Base-by-base conservation (phyloP, 352 stramenopile species). In the Globisporangium paroecandrum region DNA sequence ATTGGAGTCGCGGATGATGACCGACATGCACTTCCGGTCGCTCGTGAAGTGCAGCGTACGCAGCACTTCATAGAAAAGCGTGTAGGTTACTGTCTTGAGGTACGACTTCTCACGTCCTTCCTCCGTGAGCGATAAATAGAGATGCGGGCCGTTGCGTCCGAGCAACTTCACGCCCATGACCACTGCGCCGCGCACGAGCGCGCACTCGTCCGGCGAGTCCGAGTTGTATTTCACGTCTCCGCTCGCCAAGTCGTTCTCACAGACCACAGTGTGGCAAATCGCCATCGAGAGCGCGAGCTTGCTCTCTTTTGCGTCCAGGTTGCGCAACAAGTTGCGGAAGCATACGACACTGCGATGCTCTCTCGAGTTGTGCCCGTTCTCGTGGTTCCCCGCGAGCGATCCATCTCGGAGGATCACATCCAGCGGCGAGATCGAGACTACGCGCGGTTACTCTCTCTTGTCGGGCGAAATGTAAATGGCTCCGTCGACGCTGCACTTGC, bases 191-290 rank as follows among this genome's bases (percentile, higher is more conserved):
- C 86, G 72, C 0, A 98, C 94, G 0, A 98, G 77, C 7, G 95
- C 95, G 41, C 89, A 89, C 68, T 98, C 95, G 66, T 98, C 95
- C 0, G 95, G 95, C 7, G 90, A 98, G 63, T 97, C 90, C 3
- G 94, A 94, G 65, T 96, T 96, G 72, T 98, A 97, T 15, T 70
- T 69, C 15, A 95, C 69, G 8, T 77, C 75, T 41, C 74, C 75
- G 10, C 67, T 77, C 5, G 49, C 70, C 43, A 72, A 51, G 38
- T 87, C 77, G 20, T 77, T 67, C 67, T 91, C 81, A 20, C 83
- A 90, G 5, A 99, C 93, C 0, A 96, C 89, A 0, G 87, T 95
- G 55, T 96, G 86, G 58, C 89, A 95, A 10, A 90, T 73, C 3
- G 90, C 85, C 77, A 98, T 91, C 5, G 85, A 77, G 10, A 96